phyloP scores from a whole-genome alignment of 1,284 basidiomycete genomes.

The Ganoderma sinense region DNA sequence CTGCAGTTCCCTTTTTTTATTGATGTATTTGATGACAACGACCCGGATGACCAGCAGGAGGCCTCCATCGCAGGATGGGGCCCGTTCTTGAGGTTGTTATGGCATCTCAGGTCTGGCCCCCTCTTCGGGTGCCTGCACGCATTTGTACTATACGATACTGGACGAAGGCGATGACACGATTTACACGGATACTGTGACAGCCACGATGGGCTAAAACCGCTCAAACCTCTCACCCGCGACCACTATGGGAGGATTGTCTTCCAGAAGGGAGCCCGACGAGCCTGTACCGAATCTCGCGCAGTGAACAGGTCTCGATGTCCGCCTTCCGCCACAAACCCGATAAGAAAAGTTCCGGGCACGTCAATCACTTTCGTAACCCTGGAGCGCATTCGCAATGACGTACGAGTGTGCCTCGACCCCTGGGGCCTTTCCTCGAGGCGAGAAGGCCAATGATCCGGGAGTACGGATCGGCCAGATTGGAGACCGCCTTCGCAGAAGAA shows the following conservation, averaged over 20 bases:
- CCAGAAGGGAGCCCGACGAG: neutral
- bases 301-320: neutral
- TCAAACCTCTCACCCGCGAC: neutral
- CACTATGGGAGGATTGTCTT: slow-evolving; percentile 3
- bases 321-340: slow-evolving; percentile 1
- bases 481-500: neutral
- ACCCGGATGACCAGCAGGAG: slow-evolving; percentile 17
- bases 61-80: slow-evolving; percentile 3
- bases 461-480: neutral
- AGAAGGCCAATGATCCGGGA: neutral
- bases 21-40: slow-evolving; percentile 18
- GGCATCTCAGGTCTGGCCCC: slow-evolving; percentile 6
- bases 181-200: slow-evolving; percentile 5
- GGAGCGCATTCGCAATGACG: neutral
- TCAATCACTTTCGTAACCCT: neutral
- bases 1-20: slow-evolving; percentile 20
- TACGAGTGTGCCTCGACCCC: neutral
- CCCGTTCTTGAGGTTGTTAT: neutral
- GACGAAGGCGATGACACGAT: slow-evolving; percentile 1
- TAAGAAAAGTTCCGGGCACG: slow-evolving; percentile 12
- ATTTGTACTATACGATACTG: slow-evolving; percentile 8
- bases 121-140: slow-evolving; percentile 5
- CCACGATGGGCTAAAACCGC: neutral
- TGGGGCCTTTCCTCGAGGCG: neutral
- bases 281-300: neutral